Base-by-base conservation (phyloP, 2,329 filamentous ascomycete genomes). In the Cercospora zeae-maydis region DNA sequence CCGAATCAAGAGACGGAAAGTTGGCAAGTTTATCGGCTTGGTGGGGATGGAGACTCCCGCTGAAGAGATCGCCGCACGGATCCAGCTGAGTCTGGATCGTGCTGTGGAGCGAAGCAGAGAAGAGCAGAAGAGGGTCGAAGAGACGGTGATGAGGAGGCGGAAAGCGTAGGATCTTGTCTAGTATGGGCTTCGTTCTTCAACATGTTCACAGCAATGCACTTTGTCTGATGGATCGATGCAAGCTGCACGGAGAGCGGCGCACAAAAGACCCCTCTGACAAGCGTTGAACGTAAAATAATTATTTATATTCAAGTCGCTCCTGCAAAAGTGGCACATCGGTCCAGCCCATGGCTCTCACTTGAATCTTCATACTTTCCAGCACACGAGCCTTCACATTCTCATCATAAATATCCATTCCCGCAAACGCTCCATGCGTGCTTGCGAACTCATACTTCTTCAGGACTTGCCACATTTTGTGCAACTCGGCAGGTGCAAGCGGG, bases 311-410 rank as follows among this genome's bases (percentile, higher is more conserved):
- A n/a, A n/a, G n/a, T n/a, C 55, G 62, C 64, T 74, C 69, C 8
- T 67, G 52, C 39, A 75, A 57, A 13, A 73, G 61, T 9, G 62
- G 64, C 62, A 72, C 67, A 51, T 63, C 66, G 30, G 42, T 59
- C 72, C 68, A 74, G 14, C 66, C 68, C 64, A 69, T 67, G 4
- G 63, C 67, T 67, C 73, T 78, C 2, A 88, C 79, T 72, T 92
- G 89, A 19, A 91, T 89, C 79, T 91, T 85, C 82, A 91, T 91
- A 73, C 90, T 93, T 63, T 91, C 85, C 71, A 92, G 70, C 27
- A 93, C 82, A 66, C 88, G 83, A 63, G 74, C 72, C 78, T 89
- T 92, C 59, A 91, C 79, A 66, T 81, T 77, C 4, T 70, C 68
- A 53, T 77, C 76, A 62, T 81, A 78, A 2, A 92, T 84, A 69